Base-by-base conservation (phyloP, 495 filamentous ascomycete species). In the Hypoxylon lienhwacheense region DNA sequence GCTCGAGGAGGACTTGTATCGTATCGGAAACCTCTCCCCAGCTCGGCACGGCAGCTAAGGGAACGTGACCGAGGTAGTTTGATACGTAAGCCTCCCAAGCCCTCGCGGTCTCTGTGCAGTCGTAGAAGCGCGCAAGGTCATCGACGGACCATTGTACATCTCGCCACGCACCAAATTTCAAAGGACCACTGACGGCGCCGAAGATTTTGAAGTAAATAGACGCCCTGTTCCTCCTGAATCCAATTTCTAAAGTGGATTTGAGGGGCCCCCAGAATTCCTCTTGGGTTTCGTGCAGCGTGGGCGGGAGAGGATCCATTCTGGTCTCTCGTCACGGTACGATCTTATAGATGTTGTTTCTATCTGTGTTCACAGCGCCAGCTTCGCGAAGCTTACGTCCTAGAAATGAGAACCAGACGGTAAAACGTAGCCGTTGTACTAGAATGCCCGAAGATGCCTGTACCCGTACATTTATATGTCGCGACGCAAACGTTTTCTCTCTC, bases 101-200 rank as follows among this genome's bases (percentile, higher is more conserved):
- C 7, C 11, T 7, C 4, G 17, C 39, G 21, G 10, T 19, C 16
- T 42, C 46, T 8, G 47, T 40, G 3, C 34, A 50, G 42, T 52
- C 34, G 11, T 47, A 59, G 14, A 59, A 59, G 12, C 14, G 14
- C 0, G 20, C 47, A 36, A 59, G 47, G 26, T 59, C 55, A 3
- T 47, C 25, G 1, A 53, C 3, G 7, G 47, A 35, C 55, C 55
- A 59, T 5, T 2, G 0, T 0, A 47, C 35, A 0, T 34, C 14
- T 25, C 35, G 33, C 41, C 22, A 53, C 2, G 22, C 6, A 10
- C 15, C 16, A 11, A 17, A 24, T 6, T 4, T 8, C 8, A 34
- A n/a, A 8, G 24, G 15, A 2, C 0, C 1, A 19, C 21, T n/a
- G 6, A 20, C 16, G 3, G 12, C 26, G 3, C 55, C 55, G 5